Base-by-base conservation (phyloP, 177 flowering plant species). In the Vitis hybrid region DNA sequence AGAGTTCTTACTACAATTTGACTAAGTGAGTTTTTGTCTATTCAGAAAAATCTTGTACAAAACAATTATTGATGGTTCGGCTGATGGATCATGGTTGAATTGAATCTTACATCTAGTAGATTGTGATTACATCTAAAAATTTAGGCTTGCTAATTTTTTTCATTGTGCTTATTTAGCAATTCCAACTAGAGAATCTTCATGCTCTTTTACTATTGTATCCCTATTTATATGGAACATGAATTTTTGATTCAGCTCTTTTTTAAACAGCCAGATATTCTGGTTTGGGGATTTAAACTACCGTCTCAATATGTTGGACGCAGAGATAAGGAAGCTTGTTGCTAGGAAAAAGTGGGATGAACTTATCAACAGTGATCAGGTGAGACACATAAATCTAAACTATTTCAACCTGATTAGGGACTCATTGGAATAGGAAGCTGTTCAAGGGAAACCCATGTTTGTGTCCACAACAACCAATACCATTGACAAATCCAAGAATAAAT, bases 221-320 rank as follows among this genome's bases (percentile, higher is more conserved):
- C 13, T 13, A 48, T 60, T 18, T 63, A 10, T 8, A 7, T 61
- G 56, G 29, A 29, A 57, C 10, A 45, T 67, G 21, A 52, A 21
- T 56, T 59, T 70, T 1, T 63, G 21, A 49, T 50, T 62, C 55
- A 1, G 1, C 68, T 52, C 48, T 71, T 59, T 9, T 74, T 55
- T 72, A 19, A 77, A 73, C 94, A 95, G 98, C 72, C 86, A 93
- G 76, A 89, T 93, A 72, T 93, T 95, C 84, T 95, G 97, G 99
- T 90, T 95, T 75, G 99, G 98, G 12, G 99, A 95, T 78, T 76
- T 95, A 84, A 95, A 95, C 72, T 95, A 95, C 78, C 97, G 99
- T 66, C 87, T 95, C 67, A 89, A 88, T 72, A 80, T 89, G 95
- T 51, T 72, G 79, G 98, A 95, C 70, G 61, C 80, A 5, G 89